phyloP scores from a whole-genome alignment of 1,284 basidiomycete species.

The Cutaneotrichosporon sp. region DNA sequence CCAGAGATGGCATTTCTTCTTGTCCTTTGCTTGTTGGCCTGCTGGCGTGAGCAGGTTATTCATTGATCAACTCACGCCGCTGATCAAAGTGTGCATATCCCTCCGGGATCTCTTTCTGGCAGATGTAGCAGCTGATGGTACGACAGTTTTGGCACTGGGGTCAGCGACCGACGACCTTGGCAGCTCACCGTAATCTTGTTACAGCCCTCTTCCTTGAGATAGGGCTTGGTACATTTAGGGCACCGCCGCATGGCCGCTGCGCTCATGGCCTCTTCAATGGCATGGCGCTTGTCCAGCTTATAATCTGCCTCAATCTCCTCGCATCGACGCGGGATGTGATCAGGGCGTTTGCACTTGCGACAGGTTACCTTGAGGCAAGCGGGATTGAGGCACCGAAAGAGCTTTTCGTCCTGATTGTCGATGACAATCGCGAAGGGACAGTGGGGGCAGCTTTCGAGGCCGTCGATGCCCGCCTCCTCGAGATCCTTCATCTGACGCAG shows the following conservation, averaged over 20 bases:
- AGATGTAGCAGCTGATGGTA: slow-evolving; percentile 71
- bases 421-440: slow-evolving; percentile 75
- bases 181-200: slow-evolving; percentile 61
- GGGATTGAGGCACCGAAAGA: slow-evolving; percentile 69
- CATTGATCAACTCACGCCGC: slow-evolving; percentile 20
- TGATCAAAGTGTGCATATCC: slow-evolving; percentile 70
- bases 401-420: slow-evolving; percentile 68
- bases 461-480: slow-evolving; percentile 58
- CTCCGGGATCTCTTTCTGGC: slow-evolving; percentile 57
- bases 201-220: slow-evolving; percentile 42
- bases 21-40: neutral
- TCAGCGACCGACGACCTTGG: neutral
- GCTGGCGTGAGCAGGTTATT: too few relatives aligned
- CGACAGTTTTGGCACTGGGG: slow-evolving; percentile 58
- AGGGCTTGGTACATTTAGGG: slow-evolving; percentile 52
- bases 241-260: slow-evolving; percentile 76
- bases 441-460: slow-evolving; percentile 76
- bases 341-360: slow-evolving; percentile 66
- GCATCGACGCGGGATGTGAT: slow-evolving; percentile 82
- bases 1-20: slow-evolving; percentile 62
- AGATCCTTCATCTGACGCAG: slow-evolving; percentile 69
- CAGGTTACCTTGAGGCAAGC: slow-evolving; percentile 71
- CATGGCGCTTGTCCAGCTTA: slow-evolving; percentile 65
- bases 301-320: slow-evolving; percentile 67
- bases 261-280: slow-evolving; percentile 84